phyloP scores from a whole-genome alignment of 345 rosid genomes.

The Hibiscus trionum region DNA sequence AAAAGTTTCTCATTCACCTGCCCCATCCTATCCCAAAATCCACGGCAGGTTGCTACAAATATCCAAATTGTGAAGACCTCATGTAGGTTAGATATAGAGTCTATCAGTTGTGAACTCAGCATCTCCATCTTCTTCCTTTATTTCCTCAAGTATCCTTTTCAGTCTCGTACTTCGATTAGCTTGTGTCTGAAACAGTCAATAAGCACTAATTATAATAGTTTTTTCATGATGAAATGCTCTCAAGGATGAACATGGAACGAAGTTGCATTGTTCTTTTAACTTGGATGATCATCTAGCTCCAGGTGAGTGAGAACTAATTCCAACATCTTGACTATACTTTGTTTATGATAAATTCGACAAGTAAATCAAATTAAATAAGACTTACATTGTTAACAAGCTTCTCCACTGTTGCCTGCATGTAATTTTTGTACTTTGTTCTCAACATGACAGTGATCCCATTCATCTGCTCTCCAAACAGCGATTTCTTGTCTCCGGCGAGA shows the following conservation, averaged over 20 bases:
- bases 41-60: conserved; percentile 76
- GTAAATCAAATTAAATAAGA: no score
- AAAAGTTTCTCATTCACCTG: conserved; percentile 35
- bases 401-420: conserved; percentile 86
- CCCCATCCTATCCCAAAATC: conserved; percentile 95
- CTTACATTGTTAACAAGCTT: conserved; percentile 84
- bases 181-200: conserved; percentile 39
- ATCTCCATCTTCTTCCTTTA: conserved; percentile 84
- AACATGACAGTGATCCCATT: conserved; percentile 76
- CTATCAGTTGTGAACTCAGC: conserved; percentile 57
- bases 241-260: neutral
- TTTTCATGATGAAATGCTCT: neutral
- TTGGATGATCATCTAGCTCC: no score
- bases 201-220: neutral
- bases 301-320: no score
- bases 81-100: conserved; percentile 69
- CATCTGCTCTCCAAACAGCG: conserved; percentile 80
- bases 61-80: conserved; percentile 68
- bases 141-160: conserved; percentile 82
- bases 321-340: no score
- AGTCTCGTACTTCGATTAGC: conserved; percentile 60
- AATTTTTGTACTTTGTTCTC: conserved; percentile 89
- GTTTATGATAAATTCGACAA: no score
- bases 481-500: conserved; percentile 61
- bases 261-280: no score